phyloP scores from a whole-genome alignment of 2,329 filamentous ascomycete species.

The Aspergillus brasiliensis region DNA sequence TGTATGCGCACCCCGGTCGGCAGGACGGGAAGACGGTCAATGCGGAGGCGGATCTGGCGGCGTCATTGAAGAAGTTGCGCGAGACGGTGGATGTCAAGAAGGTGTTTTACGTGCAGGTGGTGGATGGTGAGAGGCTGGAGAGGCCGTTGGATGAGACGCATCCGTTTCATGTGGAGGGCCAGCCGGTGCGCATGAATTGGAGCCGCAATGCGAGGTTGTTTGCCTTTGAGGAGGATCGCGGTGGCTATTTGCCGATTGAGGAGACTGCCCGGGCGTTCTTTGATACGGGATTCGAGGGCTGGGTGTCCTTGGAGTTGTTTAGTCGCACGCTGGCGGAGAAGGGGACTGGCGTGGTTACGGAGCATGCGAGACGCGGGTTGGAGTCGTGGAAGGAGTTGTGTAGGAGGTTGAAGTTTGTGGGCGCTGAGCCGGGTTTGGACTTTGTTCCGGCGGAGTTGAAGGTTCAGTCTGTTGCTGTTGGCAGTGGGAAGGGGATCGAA shows the following conservation, averaged over 20 bases:
- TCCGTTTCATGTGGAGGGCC: conserved; percentile 59
- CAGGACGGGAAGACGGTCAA: conserved; percentile 54
- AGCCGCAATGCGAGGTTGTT: conserved; percentile 73
- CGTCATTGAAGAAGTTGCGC: conserved; percentile 59
- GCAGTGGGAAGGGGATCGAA: background rate
- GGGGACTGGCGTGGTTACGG: conserved; percentile 55
- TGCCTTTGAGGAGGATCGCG: conserved; percentile 62
- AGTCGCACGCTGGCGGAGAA: conserved; percentile 60
- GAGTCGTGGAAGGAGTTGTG: conserved; percentile 55
- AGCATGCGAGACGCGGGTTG: conserved; percentile 56
- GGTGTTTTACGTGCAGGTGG: conserved; percentile 76
- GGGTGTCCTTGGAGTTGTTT: conserved; percentile 73
- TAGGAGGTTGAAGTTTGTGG: conserved; percentile 15
- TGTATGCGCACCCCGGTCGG: conserved; percentile 69
- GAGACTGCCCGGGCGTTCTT: conserved; percentile 65
- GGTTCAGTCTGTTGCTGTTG: background rate
- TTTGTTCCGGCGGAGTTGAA: background rate
- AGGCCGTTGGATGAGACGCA: conserved; percentile 61
- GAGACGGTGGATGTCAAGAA: conserved; percentile 61
- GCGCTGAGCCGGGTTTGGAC: background rate
- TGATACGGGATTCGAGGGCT: conserved; percentile 64
- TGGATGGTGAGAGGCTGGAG: conserved; percentile 68
- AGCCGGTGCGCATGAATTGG: conserved; percentile 74
- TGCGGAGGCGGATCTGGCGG: conserved; percentile 58
- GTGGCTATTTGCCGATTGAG: conserved; percentile 68